Base-by-base conservation (phyloP, 306 rosid genomes). In the Cucurbita ficifolia region DNA sequence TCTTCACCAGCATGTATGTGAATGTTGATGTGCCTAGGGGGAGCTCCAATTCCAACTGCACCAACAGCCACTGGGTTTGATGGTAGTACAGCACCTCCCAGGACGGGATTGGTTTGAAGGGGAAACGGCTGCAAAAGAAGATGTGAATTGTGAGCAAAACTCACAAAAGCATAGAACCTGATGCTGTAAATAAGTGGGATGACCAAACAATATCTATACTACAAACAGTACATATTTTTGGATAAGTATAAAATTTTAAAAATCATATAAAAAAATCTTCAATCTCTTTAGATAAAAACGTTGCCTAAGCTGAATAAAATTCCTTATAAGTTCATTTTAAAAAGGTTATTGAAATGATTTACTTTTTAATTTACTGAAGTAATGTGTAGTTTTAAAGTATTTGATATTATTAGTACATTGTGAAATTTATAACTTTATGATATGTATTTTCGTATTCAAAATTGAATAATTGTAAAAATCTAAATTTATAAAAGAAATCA, bases 1-100 rank as follows among this genome's bases (percentile, higher is more conserved):
- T 53, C 43, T 77, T 85, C 83, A 95, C 99, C 99, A 48, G 96
- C 96, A 82, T 91, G 99, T 82, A 95, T 95, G 82, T 95, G 99
- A 76, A 95, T 91, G 90, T 86, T 95, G 22, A 95, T 79, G 40
- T 89, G 89, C 90, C 99, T 87, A 72, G 97, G 96, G 74, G 85
- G 90, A 86, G 72, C 83, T 63, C 99, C 99, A 76, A 88, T 67
- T 75, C 97, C 96, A 74, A 84, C 86, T 56, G 96, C 76, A 65
- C 92, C 99, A 54, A 90, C 79, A 64, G 84, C 58, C 64, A 79
- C 38, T 61, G 96, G 86, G 82, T 87, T 81, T 77, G 91, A 81
- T 67, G 85, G 80, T 82, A 93, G 88, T 78, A 69, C 82, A 78
- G 95, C 84, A 74, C 86, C 90, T 18, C 91, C 84, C 72, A 88